Percentiles rank a stretch among this genome's conserved stretches.
Conservation (phyloP, 140 eudicot genomes). For the Bidens hawaiensis region DNA sequence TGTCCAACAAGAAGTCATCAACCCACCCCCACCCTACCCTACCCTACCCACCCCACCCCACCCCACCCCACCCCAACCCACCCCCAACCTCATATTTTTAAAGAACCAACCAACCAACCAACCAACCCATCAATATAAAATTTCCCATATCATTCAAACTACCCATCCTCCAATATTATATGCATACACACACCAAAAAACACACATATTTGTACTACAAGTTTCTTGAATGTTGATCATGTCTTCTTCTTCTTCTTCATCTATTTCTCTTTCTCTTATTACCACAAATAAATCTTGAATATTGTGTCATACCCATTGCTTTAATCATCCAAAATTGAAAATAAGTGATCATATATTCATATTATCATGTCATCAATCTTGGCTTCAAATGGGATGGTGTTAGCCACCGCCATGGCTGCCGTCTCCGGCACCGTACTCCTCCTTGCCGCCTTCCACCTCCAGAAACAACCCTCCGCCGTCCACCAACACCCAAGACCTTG, state of each 20-base stretch:
- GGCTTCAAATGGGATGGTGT: slow-evolving; percentile 58
- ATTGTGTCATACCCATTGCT: slow-evolving; percentile 18
- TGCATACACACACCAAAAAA: slow-evolving; percentile 7
- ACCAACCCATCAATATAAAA: slow-evolving; percentile 35
- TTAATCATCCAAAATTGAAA: slow-evolving; percentile 6
- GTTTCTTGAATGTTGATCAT: slow-evolving; percentile 23
- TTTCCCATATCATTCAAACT: slow-evolving; percentile 30
- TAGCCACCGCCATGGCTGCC: slow-evolving; percentile 95
- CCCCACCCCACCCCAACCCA: too few species aligned
- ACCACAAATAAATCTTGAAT: slow-evolving; percentile 10
- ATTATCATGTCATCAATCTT: slow-evolving; percentile 61
- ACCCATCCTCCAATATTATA: slow-evolving; percentile 4
- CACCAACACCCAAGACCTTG: slow-evolving; percentile 53
- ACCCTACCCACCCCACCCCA: too few species aligned
- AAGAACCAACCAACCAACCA: slow-evolving; percentile 36
- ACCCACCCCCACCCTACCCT: not conserved
- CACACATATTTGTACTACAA: slow-evolving; percentile 11
- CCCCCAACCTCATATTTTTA: slow-evolving; percentile 3
- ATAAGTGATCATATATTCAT: not conserved
- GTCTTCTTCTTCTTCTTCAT: slow-evolving; percentile 8
- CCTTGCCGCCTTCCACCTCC: slow-evolving; percentile 64
- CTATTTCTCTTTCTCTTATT: slow-evolving; percentile 7
- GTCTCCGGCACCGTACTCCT: slow-evolving; percentile 83
- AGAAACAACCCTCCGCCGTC: slow-evolving; percentile 38
- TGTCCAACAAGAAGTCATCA: not conserved